A percentile compares a stretch with the other conserved stretches of the same genome.
These are phyloP conservation scores for Phyllosticta citrichinensis DNA, from an alignment of 2,329 filamentous ascomycete genomes.

Conservation along the genomic window DNA sequence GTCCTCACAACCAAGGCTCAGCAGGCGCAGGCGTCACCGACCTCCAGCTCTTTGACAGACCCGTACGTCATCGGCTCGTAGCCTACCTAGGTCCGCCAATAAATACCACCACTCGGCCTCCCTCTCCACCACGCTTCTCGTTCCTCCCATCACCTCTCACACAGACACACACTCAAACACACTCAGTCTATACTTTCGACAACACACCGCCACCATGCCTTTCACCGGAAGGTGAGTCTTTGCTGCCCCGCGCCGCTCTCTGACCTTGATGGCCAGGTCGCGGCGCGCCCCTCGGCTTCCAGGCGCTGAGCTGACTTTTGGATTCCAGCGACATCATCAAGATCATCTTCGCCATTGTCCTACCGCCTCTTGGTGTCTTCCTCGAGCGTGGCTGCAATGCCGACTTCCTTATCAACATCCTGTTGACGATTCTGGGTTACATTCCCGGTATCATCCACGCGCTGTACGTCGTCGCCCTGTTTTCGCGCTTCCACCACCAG, in stretches of 20 bases:
- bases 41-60: background rate
- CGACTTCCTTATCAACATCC: constrained; percentile 86
- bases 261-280: background rate
- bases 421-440: constrained; percentile 53
- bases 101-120: background rate
- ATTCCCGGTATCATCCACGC: constrained; percentile 86
- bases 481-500: background rate
- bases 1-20: background rate
- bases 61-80: background rate
- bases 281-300: constrained; percentile 8
- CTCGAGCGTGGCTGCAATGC: constrained; percentile 83
- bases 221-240: constrained; percentile 47
- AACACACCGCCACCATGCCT: constrained; percentile 39
- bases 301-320: constrained; percentile 2
- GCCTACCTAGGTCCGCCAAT: background rate
- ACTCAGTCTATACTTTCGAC: background rate
- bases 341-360: constrained; percentile 79
- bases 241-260: background rate
- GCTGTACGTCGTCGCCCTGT: constrained; percentile 49
- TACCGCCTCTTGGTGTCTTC: constrained; percentile 87
- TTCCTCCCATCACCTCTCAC: background rate
- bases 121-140: background rate
- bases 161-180: background rate
- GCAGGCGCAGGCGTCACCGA: background rate
- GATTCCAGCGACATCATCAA: constrained; percentile 59